Evolutionary conservation across 495 filamentous ascomycete species (phyloP), one percentile per base, ranked within the genome.

Genomic region (Penicillium ucsense): DNA sequence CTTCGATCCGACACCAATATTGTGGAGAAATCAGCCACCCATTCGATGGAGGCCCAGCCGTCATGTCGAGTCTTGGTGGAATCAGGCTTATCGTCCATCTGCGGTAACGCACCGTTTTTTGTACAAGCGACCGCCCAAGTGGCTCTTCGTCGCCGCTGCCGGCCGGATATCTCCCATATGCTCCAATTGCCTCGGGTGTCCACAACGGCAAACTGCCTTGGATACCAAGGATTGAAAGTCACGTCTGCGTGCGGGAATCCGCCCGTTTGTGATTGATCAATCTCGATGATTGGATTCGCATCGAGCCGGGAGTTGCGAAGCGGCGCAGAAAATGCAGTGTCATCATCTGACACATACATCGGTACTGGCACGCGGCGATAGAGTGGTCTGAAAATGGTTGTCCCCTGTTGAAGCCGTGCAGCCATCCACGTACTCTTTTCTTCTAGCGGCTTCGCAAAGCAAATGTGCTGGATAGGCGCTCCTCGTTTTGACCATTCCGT

Each of bases 131-230:
- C 50, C 39, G 58, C 40, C 56, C 54, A 66, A 45, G 52, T 60
- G 34, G 58, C 50, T 38, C 57, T 59, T 36, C 60, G 64, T 35
- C 56, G 45, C 31, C 49, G 61, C 37, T 71, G 63, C 2, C 61
- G 53, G 20, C 73, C 70, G 34, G 67, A 65, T 34, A 94, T 63
- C 47, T 88, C 77, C 82, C 84, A 94, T 4, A 94, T 60, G 53
- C 68, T 81, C 90, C 90, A 95, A 32, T 71, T 68, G 0, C 88
- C 89, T 38, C 63, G 56, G 36, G 78, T 74, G 57, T 94, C 89
- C 27, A 94, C 71, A 27, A 92, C 74, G 7, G 72, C 86, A 41
- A 95, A 65, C 59, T 86, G 83, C 8, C 73, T 72, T 49, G 75
- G 67, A 54, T 81, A 76, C 70, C 78, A 82, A n/a, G 86, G 84